Base-by-base conservation (phyloP, 164 flowering plant genomes). In the Euptelea pleiosperma region DNA sequence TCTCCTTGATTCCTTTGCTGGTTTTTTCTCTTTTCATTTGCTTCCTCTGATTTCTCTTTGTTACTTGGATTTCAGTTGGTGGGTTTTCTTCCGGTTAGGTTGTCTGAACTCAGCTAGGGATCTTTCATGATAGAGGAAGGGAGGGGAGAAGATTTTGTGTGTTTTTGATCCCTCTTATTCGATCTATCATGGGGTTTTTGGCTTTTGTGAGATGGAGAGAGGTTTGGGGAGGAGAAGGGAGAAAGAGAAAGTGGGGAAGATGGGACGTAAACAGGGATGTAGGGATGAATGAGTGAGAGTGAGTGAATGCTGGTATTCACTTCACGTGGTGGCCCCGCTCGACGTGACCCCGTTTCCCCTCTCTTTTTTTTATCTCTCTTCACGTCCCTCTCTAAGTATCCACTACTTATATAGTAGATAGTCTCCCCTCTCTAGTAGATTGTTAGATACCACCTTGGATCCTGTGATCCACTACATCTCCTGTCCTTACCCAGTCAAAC, bases 301-400 rank as follows among this genome's bases (percentile, higher is more conserved):
- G 63, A 64, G 69, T 52, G 55, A 55, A 55, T 61, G 66, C 61
- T 58, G 49, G 22, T 51, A 48, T 43, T n/a, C n/a, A n/a, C n/a
- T 61, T 61, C 75, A 68, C 70, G 62, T 68, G 78, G 73, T 69
- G 73, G 77, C 69, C 75, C 67, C 67, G 21, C 12, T 9, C 8
- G 30, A 66, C 41, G 45, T 55, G 69, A 74, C 64, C 60, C 69
- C 52, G n/a, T n/a, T n/a, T n/a, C 64, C 65, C 60, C 70, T 12
- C 34, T 8, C 43, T 68, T 35, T 70, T 58, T 66, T 41, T 44
- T 52, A 51, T 29, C 34, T 12, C 30, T 21, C 49, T 30, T 6
- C 47, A 41, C 40, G 41, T 19, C 39, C 10, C 50, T 59, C 66
- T 22, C 46, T 52, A 60, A 15, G 29, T 26, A 28, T 11, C 56